Evolutionary conservation across 2,329 filamentous ascomycete species (phyloP).

Genomic region (Aspergillus niger): DNA sequence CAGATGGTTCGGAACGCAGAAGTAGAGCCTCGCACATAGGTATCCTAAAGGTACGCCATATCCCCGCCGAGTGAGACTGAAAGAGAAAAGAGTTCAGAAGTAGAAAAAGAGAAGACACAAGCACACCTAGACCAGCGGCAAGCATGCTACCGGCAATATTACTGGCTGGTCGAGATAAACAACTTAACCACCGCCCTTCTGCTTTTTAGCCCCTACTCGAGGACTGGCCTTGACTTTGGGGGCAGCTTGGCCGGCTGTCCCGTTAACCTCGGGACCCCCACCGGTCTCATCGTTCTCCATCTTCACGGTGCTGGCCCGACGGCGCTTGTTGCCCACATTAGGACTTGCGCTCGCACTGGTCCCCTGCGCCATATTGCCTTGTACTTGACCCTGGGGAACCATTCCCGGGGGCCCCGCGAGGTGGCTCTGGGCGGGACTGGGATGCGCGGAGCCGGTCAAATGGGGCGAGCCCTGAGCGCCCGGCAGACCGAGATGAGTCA

Average conservation of each 20-base stretch:
- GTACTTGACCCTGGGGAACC: slow-evolving; percentile 60
- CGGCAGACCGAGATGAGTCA: slow-evolving; percentile 56
- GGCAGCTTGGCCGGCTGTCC: slow-evolving; percentile 36
- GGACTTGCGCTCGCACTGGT: slow-evolving; percentile 65
- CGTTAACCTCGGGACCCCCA: slow-evolving; percentile 52
- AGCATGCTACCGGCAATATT: slow-evolving; percentile 10
- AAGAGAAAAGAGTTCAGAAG: slow-evolving; percentile 11
- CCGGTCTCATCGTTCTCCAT: slow-evolving; percentile 56
- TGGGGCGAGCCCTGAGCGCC: slow-evolving; percentile 52
- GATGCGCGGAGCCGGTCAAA: slow-evolving; percentile 53
- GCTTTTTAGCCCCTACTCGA: slow-evolving; percentile 49
- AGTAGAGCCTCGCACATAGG: slow-evolving; percentile 24
- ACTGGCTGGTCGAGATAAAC: background rate
- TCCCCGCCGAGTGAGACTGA: slow-evolving; percentile 28
- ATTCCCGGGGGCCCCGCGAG: slow-evolving; percentile 54
- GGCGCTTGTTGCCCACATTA: slow-evolving; percentile 60
- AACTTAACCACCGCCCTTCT: slow-evolving; percentile 45
- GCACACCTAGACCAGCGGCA: background rate
- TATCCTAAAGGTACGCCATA: slow-evolving; percentile 36
- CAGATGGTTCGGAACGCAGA: slow-evolving; percentile 18
- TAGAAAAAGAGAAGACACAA: slow-evolving; percentile 12
- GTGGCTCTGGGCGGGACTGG: slow-evolving; percentile 49
- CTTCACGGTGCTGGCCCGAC: slow-evolving; percentile 62
- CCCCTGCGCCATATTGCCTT: slow-evolving; percentile 50
- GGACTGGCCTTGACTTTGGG: slow-evolving; percentile 52